Percentiles rank a stretch among this genome's conserved stretches.
phyloP scores from a whole-genome alignment of 805 yeast genomes.

The Starmerella floris region DNA sequence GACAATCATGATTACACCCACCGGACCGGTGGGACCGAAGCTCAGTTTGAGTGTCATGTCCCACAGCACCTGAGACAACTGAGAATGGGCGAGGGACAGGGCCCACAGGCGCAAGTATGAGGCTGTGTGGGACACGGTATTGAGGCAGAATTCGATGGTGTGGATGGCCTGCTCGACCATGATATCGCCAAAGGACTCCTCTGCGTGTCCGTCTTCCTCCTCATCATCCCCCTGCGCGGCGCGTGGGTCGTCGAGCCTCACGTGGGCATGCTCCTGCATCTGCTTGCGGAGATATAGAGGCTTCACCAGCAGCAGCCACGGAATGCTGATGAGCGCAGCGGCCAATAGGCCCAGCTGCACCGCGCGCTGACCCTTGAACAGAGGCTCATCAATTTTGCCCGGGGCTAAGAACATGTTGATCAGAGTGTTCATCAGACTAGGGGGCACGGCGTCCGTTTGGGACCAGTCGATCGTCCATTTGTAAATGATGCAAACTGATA shows the following conservation, averaged over 20 bases:
- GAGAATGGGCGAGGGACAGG: conserved; percentile 90
- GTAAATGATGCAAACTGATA: conserved; percentile 72
- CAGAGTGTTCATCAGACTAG: conserved; percentile 86
- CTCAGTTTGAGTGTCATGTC: conserved; percentile 80
- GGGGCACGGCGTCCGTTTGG: conserved; percentile 63
- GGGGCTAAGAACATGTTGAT: conserved; percentile 93
- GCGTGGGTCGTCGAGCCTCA: conserved; percentile 18
- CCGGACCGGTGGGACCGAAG: conserved; percentile 49
- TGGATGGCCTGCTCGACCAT: conserved; percentile 96
- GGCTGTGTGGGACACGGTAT: conserved; percentile 97
- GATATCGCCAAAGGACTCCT: conserved; percentile 73
- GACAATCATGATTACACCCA: conserved; percentile 64
- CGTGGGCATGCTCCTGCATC: conserved; percentile 29
- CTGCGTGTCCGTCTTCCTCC: conserved; percentile 43
- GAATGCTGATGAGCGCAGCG: conserved; percentile 79
- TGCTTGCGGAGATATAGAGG: conserved; percentile 59
- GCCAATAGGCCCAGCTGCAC: conserved; percentile 61
- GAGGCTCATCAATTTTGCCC: conserved; percentile 67
- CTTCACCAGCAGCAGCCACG: conserved; percentile 75
- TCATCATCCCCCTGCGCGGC: conserved; percentile 26
- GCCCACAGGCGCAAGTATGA: conserved; percentile 96
- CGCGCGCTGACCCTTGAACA: conserved; percentile 65
- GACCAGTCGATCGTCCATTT: conserved; percentile 94
- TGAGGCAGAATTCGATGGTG: conserved; percentile 92
- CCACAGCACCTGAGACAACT: conserved; percentile 90